phyloP scores from a whole-genome alignment of 192 early-diverging fungal genomes.

The Coemansia sp. region DNA sequence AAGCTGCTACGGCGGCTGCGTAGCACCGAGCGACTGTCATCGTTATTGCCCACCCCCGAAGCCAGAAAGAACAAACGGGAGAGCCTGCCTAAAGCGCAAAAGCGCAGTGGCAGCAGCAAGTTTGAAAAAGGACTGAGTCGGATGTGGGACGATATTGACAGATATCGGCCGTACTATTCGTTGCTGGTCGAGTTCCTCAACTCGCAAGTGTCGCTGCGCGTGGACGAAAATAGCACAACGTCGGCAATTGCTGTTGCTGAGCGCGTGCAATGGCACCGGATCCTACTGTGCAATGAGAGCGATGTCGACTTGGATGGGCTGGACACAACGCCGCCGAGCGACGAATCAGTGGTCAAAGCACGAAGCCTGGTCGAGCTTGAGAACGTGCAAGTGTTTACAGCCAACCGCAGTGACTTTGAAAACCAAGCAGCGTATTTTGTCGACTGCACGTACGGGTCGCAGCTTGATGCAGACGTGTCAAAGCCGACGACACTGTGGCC shows the following conservation, averaged over 20 bases:
- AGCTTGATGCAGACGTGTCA: constrained; percentile 20
- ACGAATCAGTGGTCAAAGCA: constrained; percentile 57
- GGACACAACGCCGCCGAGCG: constrained; percentile 28
- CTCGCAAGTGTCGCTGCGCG: constrained; percentile 54
- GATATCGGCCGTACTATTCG: constrained; percentile 48
- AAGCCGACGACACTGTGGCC: constrained; percentile 52
- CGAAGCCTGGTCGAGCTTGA: constrained; percentile 53
- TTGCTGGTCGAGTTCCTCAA: constrained; percentile 56
- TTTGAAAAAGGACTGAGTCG: constrained; percentile 43
- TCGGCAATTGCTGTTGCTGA: constrained; percentile 50
- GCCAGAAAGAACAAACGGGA: not conserved
- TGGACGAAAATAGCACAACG: constrained; percentile 46
- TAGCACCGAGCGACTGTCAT: constrained; percentile 27
- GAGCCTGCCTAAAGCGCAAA: not conserved
- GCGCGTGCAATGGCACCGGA: constrained; percentile 48
- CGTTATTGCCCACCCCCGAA: not conserved
- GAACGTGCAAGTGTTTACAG: constrained; percentile 55
- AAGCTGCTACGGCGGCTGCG: constrained; percentile 34
- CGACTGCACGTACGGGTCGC: constrained; percentile 53
- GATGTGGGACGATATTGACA: constrained; percentile 54
- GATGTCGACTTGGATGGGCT: constrained; percentile 5
- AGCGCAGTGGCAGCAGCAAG: constrained; percentile 26
- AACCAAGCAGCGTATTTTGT: constrained; percentile 49
- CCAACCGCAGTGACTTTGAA: constrained; percentile 43
- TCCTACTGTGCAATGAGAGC: constrained; percentile 41